A percentile compares a stretch with the other conserved stretches of the same genome.
Evolutionary conservation across 2,329 filamentous ascomycete genomes (phyloP).

Genomic region (Colletotrichum karsti): DNA sequence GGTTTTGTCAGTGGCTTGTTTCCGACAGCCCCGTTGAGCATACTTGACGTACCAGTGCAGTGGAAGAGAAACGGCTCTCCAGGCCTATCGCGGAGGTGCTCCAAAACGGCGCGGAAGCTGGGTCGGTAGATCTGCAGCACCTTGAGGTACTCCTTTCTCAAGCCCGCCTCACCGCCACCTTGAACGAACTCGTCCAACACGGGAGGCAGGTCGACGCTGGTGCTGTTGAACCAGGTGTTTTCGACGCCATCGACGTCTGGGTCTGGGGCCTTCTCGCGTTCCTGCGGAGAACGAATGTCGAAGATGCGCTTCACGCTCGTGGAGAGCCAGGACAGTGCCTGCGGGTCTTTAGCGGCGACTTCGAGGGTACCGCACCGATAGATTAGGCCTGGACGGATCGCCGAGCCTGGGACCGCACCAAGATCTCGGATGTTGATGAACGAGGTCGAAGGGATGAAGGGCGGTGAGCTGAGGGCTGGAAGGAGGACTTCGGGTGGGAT

Average conservation of each 20-base stretch:
- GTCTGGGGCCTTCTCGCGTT: conserved; percentile 52
- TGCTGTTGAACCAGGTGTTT: conserved; percentile 51
- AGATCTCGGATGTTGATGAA: conserved; percentile 63
- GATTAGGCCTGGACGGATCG: conserved; percentile 49
- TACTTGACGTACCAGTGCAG: conserved; percentile 58
- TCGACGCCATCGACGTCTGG: conserved; percentile 53
- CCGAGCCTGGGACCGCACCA: conserved; percentile 51
- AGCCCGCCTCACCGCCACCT: conserved; percentile 53
- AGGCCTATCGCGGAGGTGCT: conserved; percentile 56
- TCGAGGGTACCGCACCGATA: conserved; percentile 58
- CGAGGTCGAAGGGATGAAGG: conserved; percentile 55
- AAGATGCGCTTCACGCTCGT: conserved; percentile 54
- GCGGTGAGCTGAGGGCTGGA: conserved; percentile 47
- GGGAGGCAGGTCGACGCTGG: conserved; percentile 43
- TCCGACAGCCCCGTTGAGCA: background rate
- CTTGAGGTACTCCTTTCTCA: conserved; percentile 56
- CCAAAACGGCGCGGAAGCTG: conserved; percentile 53
- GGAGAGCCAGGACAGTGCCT: conserved; percentile 44
- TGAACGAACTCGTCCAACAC: conserved; percentile 51
- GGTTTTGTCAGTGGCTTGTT: background rate
- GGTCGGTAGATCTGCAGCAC: conserved; percentile 52
- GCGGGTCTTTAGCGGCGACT: conserved; percentile 37
- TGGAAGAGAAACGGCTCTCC: conserved; percentile 59
- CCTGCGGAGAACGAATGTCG: conserved; percentile 57
- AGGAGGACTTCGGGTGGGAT: conserved; percentile 47